A percentile compares a stretch with the other conserved stretches of the same genome.
These are phyloP conservation scores for Aspergillus neoniger DNA, from an alignment of 2,329 filamentous ascomycete species.

Conservation along the genomic window DNA sequence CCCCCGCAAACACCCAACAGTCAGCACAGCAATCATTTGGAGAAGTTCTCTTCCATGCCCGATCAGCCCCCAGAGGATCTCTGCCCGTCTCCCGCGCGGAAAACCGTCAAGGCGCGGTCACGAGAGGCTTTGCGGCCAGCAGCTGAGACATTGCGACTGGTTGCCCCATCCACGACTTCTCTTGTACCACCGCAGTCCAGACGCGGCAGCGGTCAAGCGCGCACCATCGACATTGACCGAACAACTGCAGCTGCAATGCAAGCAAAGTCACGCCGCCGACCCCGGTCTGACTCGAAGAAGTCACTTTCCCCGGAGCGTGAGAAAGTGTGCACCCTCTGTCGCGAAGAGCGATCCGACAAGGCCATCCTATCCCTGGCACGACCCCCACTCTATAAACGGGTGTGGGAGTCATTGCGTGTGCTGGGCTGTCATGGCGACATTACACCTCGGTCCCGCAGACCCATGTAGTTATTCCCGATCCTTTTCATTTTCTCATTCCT, in stretches of 20 bases:
- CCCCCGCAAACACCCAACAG: constrained; percentile 20
- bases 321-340: constrained; percentile 34
- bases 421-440: constrained; percentile 29
- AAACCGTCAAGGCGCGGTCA: constrained; percentile 23
- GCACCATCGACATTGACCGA: constrained; percentile 35
- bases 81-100: constrained; percentile 21
- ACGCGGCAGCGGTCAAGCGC: constrained; percentile 28
- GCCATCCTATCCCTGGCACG: constrained; percentile 24
- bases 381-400: constrained; percentile 26
- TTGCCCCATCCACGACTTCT: constrained; percentile 40
- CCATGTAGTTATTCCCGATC: constrained; percentile 13
- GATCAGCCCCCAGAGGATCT: constrained; percentile 23
- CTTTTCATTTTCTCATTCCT: neutral
- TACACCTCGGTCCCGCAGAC: constrained; percentile 19
- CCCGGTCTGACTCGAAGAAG: constrained; percentile 32
- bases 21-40: constrained; percentile 21
- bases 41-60: constrained; percentile 34
- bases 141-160: constrained; percentile 38
- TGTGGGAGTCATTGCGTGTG: constrained; percentile 30
- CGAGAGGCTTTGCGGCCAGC: constrained; percentile 29
- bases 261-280: constrained; percentile 36
- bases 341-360: constrained; percentile 31
- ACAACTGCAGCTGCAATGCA: constrained; percentile 40
- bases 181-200: constrained; percentile 28
- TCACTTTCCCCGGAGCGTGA: constrained; percentile 28